phyloP scores from a whole-genome alignment of 768 basidiomycete genomes.

The Phlebiopsis gigantea region DNA sequence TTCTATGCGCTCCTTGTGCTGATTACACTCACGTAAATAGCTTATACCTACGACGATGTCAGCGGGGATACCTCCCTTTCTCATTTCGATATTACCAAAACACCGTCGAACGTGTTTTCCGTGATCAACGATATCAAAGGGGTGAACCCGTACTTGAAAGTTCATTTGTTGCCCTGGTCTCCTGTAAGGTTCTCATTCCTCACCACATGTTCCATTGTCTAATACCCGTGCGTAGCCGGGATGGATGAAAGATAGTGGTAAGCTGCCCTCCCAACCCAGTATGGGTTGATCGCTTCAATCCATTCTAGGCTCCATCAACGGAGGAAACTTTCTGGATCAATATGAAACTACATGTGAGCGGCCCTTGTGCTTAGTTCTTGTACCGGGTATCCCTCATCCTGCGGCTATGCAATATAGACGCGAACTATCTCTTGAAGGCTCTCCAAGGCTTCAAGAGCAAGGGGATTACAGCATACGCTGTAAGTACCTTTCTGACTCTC shows the following conservation, averaged over 20 bases:
- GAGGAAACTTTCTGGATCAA: conserved; percentile 50
- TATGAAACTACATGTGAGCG: conserved; percentile 41
- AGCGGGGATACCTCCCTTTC: conserved; percentile 53
- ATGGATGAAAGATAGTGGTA: conserved; percentile 71
- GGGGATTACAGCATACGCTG: conserved; percentile 56
- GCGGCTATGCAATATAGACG: conserved; percentile 36
- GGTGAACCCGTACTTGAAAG: conserved; percentile 45
- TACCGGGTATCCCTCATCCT: neutral
- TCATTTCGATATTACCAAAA: conserved; percentile 49
- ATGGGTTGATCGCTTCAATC: too few species aligned
- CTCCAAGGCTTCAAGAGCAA: conserved; percentile 63
- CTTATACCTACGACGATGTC: conserved; percentile 62
- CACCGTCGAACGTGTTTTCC: conserved; percentile 60
- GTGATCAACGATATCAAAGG: conserved; percentile 59
- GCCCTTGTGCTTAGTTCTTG: neutral
- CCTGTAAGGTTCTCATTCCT: conserved; percentile 47
- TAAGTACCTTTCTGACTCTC: neutral
- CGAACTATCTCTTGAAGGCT: conserved; percentile 66
- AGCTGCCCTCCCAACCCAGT: too few species aligned
- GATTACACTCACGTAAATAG: conserved; percentile 18
- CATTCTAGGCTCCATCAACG: conserved; percentile 42
- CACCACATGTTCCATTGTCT: neutral
- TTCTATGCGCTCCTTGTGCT: neutral
- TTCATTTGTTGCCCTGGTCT: conserved; percentile 70
- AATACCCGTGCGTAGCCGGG: conserved; percentile 42